Base-by-base conservation (phyloP, 2,329 filamentous ascomycete species). In the Botrytis sinoallii region DNA sequence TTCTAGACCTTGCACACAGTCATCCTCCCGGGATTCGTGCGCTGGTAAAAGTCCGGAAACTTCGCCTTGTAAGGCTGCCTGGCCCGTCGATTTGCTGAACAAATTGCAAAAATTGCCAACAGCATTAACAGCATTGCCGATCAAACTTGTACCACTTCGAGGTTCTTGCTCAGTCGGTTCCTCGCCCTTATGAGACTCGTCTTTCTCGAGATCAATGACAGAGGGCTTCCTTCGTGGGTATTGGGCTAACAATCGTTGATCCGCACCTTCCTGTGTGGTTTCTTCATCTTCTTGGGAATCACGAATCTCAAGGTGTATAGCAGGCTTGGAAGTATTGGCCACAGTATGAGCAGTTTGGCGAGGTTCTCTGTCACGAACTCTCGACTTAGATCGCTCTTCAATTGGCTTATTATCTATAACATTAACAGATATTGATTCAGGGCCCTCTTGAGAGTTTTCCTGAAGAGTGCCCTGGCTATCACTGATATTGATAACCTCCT, bases 401-500 rank as follows among this genome's bases (percentile, higher is more conserved):
- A 29, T 20, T 61, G 29, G 29, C 55, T 32, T 46, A 9, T 61
- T 10, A 3, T 46, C 22, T 22, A 18, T 29, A n/a, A 61, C 22
- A 1, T 70, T n/a, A n/a, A 46, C 22, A 20, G 9, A 42, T n/a
- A 16, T 61, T 29, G 22, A 35, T n/a, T 40, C 8, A 61, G 29
- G 20, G 8, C 44, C 14, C 14, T 70, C 57, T 63, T 35, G 55
- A 20, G 7, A 22, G 20, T 63, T 40, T 22, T 35, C 32, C n/a
- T 44, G 55, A 46, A 40, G 32, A 59, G 10, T 46, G 12, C 69
- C 70, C 59, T 73, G 65, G 22, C 73, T 59, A 70, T 64, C 64
- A 38, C 63, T 72, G 12, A 70, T 46, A 48, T 25, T 61, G 52
- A 75, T 70, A 29, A 65, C n/a, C 12, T 55, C 63, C 29, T 63